Base-by-base conservation (phyloP, 2,329 filamentous ascomycete species). In the Nemania bipapillata region DNA sequence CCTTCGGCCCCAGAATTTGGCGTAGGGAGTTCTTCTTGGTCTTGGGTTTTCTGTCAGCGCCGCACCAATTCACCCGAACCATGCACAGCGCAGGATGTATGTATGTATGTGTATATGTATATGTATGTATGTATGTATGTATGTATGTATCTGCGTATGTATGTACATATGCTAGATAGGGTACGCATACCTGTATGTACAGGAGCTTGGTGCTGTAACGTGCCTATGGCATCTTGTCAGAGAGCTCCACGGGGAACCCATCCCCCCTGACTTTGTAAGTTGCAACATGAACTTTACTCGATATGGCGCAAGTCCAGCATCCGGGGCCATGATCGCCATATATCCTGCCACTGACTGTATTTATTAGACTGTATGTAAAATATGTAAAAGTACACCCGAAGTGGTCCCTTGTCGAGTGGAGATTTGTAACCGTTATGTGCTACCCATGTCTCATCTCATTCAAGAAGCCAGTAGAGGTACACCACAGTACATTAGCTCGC, bases 21-120 rank as follows among this genome's bases (percentile, higher is more conserved):
- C 52, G 47, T 20, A 17, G 54, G 55, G n/a, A 24, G 49, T 47
- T 56, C 17, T 20, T 49, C 35, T 56, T 53, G 52, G 15, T 56
- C 30, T n/a, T 53, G 17, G 8, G 24, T 55, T 24, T 35, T 40
- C 60, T 53, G 60, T 68, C 61, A 64, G 61, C 65, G 30, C 65
- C 54, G 55, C 55, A 60, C 55, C 24, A 65, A 60, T 60, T 64
- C 61, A 64, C 40, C 60, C 61, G 65, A 64, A 40, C 60, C 37
- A 56, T 59, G 20, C 47, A 26, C 17, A 15, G 40, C 17, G 4
- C 40, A n/a, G n/a, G n/a, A n/a, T n/a, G n/a, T 17, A 53, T 6
- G 15, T 37, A 28, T 37, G 28, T n/a, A n/a, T n/a, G n/a, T n/a
- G n/a, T n/a, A n/a, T n/a, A n/a, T n/a, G n/a, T n/a, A n/a, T n/a